Evolutionary conservation across 1,284 basidiomycete species (phyloP), one percentile per base, ranked within the genome.

Genomic region (Cryptococcus maquisensis): DNA sequence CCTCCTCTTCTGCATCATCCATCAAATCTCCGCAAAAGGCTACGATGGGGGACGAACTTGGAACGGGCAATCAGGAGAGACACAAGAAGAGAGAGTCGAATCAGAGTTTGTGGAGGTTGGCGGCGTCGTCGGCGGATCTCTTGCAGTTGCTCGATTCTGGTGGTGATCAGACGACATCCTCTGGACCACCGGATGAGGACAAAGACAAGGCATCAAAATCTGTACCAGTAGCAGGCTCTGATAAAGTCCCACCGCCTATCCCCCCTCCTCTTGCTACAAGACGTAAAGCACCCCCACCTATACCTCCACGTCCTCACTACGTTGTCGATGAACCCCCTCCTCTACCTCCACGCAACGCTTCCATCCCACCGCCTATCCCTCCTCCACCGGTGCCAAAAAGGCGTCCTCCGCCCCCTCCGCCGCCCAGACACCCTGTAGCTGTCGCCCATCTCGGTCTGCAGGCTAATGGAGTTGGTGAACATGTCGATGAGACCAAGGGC

Each of bases 141-240:
- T 54, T 71, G n/a, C 50, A 58, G 43, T 49, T 71, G 9, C 57
- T 73, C 3, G 68, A 71, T 38, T 44, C 48, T 3, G 56, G 57
- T 4, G 46, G 16, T 8, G 24, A n/a, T 21, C 39, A 28, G 23
- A 20, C 39, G 9, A 44, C 18, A 16, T 40, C 6, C 20, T 40
- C 39, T 8, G 16, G 16, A 40, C 57, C 71, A 4, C 44, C 48
- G 4, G 56, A 57, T 4, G 46, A 21, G n/a, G n/a, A 8, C 39
- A 8, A 20, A 10, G 43, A 23, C 12, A 16, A 3, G 13, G n/a
- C 16, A 9, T 40, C 39, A 12, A 44, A 12, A 10, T 12, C 24
- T 16, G 23, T 10, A 12, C 20, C 43, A 24, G 43, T 13, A 20
- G 23, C 10, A 20, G 20, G 15, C 36, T 18, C 18, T 15, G 63